These are phyloP conservation scores for Triticum urartu DNA, from an alignment of 176 grass and related monocot species.

Conservation along the genomic window DNA sequence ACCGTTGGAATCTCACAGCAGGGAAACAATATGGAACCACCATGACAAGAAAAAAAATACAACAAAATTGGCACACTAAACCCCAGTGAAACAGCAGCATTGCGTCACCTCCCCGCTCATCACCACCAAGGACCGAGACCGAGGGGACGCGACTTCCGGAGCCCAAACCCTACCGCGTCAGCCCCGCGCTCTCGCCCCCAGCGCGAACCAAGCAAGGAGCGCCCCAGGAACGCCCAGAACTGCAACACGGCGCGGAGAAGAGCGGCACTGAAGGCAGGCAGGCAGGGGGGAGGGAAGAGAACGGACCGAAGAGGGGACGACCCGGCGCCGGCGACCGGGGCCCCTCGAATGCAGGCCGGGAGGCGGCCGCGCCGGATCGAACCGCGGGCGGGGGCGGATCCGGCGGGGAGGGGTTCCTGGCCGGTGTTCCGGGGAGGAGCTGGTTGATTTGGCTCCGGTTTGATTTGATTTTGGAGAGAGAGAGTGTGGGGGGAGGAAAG, in stretches of 20 bases:
- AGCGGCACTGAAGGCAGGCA: not conserved
- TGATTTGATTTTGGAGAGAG: constrained; percentile 7
- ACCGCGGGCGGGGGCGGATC: not conserved
- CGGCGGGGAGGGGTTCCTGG: not conserved
- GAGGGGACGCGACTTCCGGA: not conserved
- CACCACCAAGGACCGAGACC: not conserved
- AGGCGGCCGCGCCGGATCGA: not conserved
- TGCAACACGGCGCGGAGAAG: not conserved
- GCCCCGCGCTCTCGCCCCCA: not conserved
- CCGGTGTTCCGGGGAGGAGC: not conserved
- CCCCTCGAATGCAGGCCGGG: not conserved
- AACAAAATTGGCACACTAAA: not conserved
- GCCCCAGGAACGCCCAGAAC: not conserved
- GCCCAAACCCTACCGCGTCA: not conserved
- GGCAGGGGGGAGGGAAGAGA: not conserved
- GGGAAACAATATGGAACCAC: not conserved
- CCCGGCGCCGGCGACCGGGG: not conserved
- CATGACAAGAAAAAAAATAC: not conserved
- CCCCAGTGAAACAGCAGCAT: not conserved
- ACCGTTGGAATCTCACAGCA: not conserved
- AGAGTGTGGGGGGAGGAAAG: not conserved
- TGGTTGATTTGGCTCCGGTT: constrained; percentile 1
- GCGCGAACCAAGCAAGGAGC: not conserved
- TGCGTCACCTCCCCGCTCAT: not conserved
- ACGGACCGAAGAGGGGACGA: not conserved